Evolutionary conservation across 108 stramenopile genomes (phyloP).

Genomic region (Fistulifera pelliculosa): DNA sequence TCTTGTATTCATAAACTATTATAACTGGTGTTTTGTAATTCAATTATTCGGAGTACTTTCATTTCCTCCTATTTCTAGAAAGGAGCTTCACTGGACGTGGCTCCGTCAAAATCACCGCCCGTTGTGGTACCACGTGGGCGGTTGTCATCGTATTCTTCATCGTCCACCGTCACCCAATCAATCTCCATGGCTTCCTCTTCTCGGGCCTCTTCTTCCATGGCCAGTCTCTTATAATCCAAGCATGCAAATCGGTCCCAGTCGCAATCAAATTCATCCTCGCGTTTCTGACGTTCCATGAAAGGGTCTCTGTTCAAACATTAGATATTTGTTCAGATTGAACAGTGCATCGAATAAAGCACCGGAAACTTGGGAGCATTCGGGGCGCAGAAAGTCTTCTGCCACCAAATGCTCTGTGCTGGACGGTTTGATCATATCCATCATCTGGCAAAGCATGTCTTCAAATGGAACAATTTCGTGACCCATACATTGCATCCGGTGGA

Average conservation of each 20-base stretch:
- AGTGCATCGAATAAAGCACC: slow-evolving; percentile 96
- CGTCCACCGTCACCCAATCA: slow-evolving; percentile 82
- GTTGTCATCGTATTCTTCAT: slow-evolving; percentile 22
- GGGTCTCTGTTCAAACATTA: slow-evolving; percentile 97
- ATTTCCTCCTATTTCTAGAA: slow-evolving; percentile 3
- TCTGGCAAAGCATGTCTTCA: slow-evolving; percentile 97
- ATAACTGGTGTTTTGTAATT: too few species aligned
- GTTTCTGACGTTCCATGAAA: slow-evolving; percentile 81
- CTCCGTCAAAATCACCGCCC: slow-evolving; percentile 7
- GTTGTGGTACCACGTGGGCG: too few species aligned
- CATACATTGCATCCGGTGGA: slow-evolving; percentile 94
- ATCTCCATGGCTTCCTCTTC: slow-evolving; percentile 87
- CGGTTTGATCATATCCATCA: slow-evolving; percentile 97
- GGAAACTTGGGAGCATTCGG: slow-evolving; percentile 78
- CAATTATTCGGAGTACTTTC: not conserved
- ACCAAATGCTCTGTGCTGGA: slow-evolving; percentile 38
- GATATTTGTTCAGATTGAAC: slow-evolving; percentile 97
- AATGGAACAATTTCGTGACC: slow-evolving; percentile 95
- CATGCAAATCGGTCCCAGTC: slow-evolving; percentile 98
- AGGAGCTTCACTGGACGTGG: slow-evolving; percentile 22
- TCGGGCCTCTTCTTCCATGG: slow-evolving; percentile 89
- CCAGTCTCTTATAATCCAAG: slow-evolving; percentile 89
- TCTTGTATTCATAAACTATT: too few species aligned
- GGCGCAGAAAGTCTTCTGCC: slow-evolving; percentile 83
- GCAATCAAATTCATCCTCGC: slow-evolving; percentile 92